phyloP scores from a whole-genome alignment of 768 basidiomycete genomes.

The Dentipellis sp. region DNA sequence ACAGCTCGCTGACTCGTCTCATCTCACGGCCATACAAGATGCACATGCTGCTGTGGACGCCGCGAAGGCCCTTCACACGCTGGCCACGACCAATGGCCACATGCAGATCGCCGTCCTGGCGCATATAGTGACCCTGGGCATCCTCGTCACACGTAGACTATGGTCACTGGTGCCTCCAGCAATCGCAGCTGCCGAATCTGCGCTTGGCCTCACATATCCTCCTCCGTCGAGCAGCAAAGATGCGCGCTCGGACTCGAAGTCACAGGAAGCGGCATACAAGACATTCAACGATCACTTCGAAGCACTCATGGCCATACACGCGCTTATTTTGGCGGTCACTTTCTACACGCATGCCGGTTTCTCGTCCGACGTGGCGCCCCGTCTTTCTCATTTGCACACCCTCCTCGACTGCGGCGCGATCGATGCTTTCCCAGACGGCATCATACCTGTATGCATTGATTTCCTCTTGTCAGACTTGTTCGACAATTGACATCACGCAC shows the following conservation, averaged over 20 bases:
- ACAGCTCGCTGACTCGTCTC: constrained; percentile 16
- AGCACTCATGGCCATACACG: constrained; percentile 40
- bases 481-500: not conserved
- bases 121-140: constrained; percentile 46
- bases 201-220: constrained; percentile 33
- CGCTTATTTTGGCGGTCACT: constrained; percentile 51
- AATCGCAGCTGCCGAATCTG: constrained; percentile 38
- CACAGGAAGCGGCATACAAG: constrained; percentile 14
- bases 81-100: constrained; percentile 27
- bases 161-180: constrained; percentile 45
- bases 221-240: constrained; percentile 2
- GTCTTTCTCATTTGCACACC: constrained; percentile 54
- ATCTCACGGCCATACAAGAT: constrained; percentile 9
- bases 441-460: constrained; percentile 26
- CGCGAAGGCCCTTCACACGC: constrained; percentile 24
- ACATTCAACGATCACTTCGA: constrained; percentile 26
- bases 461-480: not conserved
- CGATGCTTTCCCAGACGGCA: constrained; percentile 31
- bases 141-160: constrained; percentile 42
- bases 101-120: constrained; percentile 38
- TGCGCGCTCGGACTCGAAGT: not conserved
- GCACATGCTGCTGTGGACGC: constrained; percentile 23
- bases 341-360: constrained; percentile 55
- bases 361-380: constrained; percentile 33
- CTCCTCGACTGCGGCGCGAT: constrained; percentile 50